A percentile compares a stretch with the other conserved stretches of the same genome.
These are phyloP conservation scores for Phytophthora lateralis DNA, from an alignment of 352 stramenopile genomes.

Conservation along the genomic window DNA sequence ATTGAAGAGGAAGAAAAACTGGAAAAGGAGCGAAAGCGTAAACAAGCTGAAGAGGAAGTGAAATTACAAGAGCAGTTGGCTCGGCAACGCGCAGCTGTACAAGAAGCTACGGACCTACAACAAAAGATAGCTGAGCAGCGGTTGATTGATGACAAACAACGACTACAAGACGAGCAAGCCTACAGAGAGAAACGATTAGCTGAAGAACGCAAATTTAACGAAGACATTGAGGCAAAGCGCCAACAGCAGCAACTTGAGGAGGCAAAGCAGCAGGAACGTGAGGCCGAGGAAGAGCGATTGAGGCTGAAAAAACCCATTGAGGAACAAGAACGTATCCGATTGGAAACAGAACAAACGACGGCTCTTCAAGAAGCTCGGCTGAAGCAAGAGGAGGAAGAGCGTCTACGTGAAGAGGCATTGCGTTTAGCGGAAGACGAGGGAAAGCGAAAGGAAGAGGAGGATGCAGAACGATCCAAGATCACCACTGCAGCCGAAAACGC, in stretches of 20 bases:
- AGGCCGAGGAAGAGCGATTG: constrained; percentile 29
- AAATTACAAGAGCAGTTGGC: constrained; percentile 40
- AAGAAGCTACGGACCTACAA: constrained; percentile 41
- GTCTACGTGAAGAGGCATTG: not conserved
- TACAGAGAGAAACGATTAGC: constrained; percentile 22
- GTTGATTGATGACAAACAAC: constrained; percentile 28
- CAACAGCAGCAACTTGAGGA: constrained; percentile 28
- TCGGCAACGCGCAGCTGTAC: constrained; percentile 36
- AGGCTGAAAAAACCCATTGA: constrained; percentile 11
- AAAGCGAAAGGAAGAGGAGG: constrained; percentile 5
- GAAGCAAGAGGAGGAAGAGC: constrained; percentile 28
- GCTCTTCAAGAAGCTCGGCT: constrained; percentile 12
- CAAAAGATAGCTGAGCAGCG: constrained; percentile 28
- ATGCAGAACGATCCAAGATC: not conserved
- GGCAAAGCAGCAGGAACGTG: constrained; percentile 14
- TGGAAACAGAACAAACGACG: constrained; percentile 11
- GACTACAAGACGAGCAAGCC: constrained; percentile 28
- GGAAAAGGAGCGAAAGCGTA: constrained; percentile 30
- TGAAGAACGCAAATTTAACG: constrained; percentile 27
- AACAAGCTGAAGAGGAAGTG: constrained; percentile 38
- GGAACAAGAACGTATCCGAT: constrained; percentile 8
- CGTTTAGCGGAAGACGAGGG: constrained; percentile 1
- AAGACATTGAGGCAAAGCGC: constrained; percentile 28
- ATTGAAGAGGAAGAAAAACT: constrained; percentile 46
- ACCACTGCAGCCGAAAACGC: not conserved